Base-by-base conservation (phyloP, 495 filamentous ascomycete genomes). In the Lepidopterella palustris region DNA sequence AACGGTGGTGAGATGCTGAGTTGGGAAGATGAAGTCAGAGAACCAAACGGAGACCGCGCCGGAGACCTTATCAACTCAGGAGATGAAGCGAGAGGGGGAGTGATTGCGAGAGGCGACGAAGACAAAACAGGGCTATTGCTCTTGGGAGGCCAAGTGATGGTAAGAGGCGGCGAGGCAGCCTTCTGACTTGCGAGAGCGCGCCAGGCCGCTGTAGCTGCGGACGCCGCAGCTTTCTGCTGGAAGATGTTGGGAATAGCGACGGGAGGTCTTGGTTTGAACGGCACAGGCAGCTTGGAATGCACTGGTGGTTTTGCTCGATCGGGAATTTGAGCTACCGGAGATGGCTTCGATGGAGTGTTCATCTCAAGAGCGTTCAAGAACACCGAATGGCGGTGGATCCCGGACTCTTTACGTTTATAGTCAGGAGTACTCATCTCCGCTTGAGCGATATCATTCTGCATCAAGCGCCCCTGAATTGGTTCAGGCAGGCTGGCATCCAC, bases 381-480 rank as follows among this genome's bases (percentile, higher is more conserved):
- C 21, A 40, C 57, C 28, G 57, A 51, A 39, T 49, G 15, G 1
- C 67, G 67, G 49, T 70, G 70, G 62, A 68, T 66, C 18, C 67
- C 62, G 32, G 69, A 71, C 45, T 64, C 59, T 50, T 62, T 71
- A 15, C 60, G 60, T 45, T 58, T 61, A n/a, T 55, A 39, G 21
- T 60, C 39, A 6, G 51, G 3, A 3, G 28, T 51, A 21, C 61
- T 58, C 10, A 57, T 24, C 26, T 59, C 59, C 31, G 23, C 25
- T 48, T 55, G 24, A 40, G 57, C 15, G 31, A 39, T 3, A 2
- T 45, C 32, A 0, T 18, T 13, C 5, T 49, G 27, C n/a, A 18
- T 49, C 25, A 65, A 23, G 35, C 53, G 45, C 21, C 18, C 52
- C 48, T 65, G 21, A 0, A 49, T 25, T 11, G 57, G 32, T 18